Evolutionary conservation across 2,329 filamentous ascomycete species (phyloP).

Genomic region (Magnaporthiopsis rhizophila): DNA sequence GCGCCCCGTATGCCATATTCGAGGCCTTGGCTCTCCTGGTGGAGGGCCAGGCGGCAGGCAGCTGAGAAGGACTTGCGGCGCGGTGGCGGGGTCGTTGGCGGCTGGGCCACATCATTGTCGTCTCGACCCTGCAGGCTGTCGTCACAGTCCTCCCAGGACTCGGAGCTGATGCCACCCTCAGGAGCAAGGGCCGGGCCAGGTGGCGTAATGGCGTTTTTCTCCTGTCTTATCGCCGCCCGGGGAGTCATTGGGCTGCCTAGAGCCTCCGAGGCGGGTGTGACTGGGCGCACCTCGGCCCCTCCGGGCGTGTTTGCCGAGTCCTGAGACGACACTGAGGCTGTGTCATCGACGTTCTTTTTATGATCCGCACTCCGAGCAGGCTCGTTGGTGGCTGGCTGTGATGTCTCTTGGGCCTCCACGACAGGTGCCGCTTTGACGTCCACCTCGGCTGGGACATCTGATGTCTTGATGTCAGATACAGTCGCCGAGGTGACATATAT

Average conservation of each 20-base stretch:
- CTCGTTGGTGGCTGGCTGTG: background rate
- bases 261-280: background rate
- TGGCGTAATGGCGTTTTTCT: too few relatives aligned
- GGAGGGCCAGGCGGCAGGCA: conserved; percentile 22
- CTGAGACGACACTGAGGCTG: background rate
- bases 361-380: background rate
- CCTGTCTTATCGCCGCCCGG: too few relatives aligned
- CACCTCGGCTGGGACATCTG: background rate
- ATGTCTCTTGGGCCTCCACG: background rate
- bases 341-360: background rate
- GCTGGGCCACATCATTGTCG: conserved; percentile 7
- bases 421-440: background rate
- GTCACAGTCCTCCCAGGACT: conserved; percentile 15
- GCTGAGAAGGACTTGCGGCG: conserved; percentile 17
- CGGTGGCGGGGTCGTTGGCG: conserved; percentile 2
- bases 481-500: too few relatives aligned
- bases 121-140: conserved; percentile 6
- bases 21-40: conserved; percentile 17
- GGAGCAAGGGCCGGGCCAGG: background rate
- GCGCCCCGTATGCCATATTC: conserved; percentile 22
- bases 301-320: background rate
- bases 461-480: too few relatives aligned
- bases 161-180: background rate
- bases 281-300: background rate
- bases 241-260: background rate